phyloP scores from a whole-genome alignment of 169 alveolate genomes.

The Neospora caninum region DNA sequence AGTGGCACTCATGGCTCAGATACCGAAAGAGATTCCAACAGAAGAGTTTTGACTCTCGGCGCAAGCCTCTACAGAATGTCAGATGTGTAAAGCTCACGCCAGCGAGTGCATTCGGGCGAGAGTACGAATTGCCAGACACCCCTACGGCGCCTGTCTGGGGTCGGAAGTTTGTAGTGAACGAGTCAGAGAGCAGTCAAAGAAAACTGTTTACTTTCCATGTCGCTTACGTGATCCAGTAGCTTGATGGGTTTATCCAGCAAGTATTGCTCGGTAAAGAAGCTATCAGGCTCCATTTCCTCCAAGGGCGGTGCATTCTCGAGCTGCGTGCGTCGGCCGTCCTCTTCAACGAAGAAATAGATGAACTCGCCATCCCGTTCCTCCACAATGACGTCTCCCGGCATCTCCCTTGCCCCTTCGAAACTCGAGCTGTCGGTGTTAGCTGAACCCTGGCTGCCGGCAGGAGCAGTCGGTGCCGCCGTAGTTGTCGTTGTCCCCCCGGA shows the following conservation, averaged over 20 bases:
- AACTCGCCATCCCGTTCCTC: neutral
- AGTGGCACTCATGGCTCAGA: too few species aligned
- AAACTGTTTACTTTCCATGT: neutral
- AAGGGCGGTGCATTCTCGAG: conserved; percentile 26
- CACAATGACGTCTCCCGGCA: conserved; percentile 33
- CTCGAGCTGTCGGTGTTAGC: neutral
- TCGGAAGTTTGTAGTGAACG: too few species aligned
- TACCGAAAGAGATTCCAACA: too few species aligned
- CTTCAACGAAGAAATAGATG: conserved; percentile 5
- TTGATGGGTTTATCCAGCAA: conserved; percentile 14
- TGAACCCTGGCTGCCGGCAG: neutral
- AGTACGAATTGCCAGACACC: too few species aligned
- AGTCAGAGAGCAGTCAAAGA: neutral
- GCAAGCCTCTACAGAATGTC: too few species aligned
- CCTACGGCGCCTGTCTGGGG: too few species aligned
- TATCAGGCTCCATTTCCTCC: conserved; percentile 27
- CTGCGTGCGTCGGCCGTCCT: conserved; percentile 37
- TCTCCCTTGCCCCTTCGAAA: neutral
- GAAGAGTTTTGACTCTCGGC: too few species aligned
- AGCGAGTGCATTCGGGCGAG: too few species aligned
- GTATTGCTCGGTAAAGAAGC: conserved; percentile 20
- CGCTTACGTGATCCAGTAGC: conserved; percentile 8
- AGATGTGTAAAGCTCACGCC: too few species aligned
- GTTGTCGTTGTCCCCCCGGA: neutral
- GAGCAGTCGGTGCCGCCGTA: neutral